phyloP scores from a whole-genome alignment of 306 rosid genomes.

The Medicago arabica region DNA sequence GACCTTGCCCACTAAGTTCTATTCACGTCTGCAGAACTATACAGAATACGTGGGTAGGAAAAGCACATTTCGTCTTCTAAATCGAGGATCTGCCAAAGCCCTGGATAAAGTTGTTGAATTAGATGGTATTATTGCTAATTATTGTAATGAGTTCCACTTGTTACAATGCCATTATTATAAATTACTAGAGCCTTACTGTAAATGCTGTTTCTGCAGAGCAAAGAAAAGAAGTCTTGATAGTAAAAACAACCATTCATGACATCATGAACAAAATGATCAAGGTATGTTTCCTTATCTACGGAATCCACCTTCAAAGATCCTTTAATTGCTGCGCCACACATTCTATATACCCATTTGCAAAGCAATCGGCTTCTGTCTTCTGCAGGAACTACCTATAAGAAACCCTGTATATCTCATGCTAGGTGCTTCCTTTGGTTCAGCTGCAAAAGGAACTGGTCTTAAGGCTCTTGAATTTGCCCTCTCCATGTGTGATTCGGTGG shows the following conservation, averaged over 20 bases:
- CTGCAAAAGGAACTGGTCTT: conserved; percentile 98
- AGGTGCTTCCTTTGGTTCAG: conserved; percentile 97
- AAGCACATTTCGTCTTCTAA: conserved; percentile 93
- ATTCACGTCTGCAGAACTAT: conserved; percentile 68
- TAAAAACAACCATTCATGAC: conserved; percentile 96
- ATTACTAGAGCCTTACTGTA: conserved; percentile 42
- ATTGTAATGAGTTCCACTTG: conserved; percentile 12
- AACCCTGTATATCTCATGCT: conserved; percentile 94
- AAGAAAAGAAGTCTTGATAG: conserved; percentile 85
- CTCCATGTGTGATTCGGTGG: conserved; percentile 90
- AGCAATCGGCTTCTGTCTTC: conserved; percentile 44
- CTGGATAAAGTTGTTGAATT: conserved; percentile 91
- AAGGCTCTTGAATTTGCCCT: conserved; percentile 99
- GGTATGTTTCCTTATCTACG: conserved; percentile 47
- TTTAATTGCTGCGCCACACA: conserved; percentile 20
- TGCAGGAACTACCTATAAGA: conserved; percentile 91
- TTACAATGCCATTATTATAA: conserved; percentile 29
- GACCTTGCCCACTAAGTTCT: conserved; percentile 26
- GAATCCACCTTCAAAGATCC: conserved; percentile 26
- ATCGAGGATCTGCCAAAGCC: conserved; percentile 97
- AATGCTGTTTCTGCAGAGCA: conserved; percentile 63
- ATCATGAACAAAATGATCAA: conserved; percentile 89
- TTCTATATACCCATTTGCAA: conserved; percentile 36
- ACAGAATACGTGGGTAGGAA: conserved; percentile 81
- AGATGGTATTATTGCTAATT: conserved; percentile 75